Evolutionary conservation across 1,284 basidiomycete genomes (phyloP), one percentile per base, ranked within the genome.

Genomic region (Volvariella surrecta): DNA sequence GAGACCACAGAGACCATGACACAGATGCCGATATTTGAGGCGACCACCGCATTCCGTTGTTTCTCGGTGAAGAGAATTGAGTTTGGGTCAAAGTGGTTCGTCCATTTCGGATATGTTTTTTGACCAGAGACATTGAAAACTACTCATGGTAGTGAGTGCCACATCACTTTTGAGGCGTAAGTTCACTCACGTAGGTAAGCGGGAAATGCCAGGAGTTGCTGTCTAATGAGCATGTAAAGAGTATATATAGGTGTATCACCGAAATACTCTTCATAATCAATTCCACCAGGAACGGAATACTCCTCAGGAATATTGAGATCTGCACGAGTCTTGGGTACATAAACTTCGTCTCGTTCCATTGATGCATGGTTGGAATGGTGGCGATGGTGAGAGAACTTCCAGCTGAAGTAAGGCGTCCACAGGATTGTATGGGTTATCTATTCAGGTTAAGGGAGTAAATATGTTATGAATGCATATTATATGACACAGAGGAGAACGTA

Each of bases 191-290:
- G 58, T 44, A 87, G 77, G 64, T 87, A 89, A 46, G 76, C 73
- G 13, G 70, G 74, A 62, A 86, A 89, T 2, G 87, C 89, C 16
- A 86, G 70, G 9, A 88, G 66, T 62, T 93, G 89, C 52, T 74
- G 71, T 13, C 70, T 63, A 41, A 77, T 52, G 34, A 77, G 61
- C 63, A 68, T 71, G 51, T 60, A 68, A 6, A 78, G 56, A 0
- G 76, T 79, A 50, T 73, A 79, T 32, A 81, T 58, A 0, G 77
- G 76, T 1, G 76, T 76, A 45, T 81, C 77, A 34, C 73, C 74
- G 39, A 79, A 66, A 32, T 73, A 59, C 34, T 79, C 76, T 9
- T 74, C 69, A 53, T 71, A 79, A 54, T 78, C 68, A 34, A 74
- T 61, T 16, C 56, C 50, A 10, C 53, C 40, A 10, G 22, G 39